Evolutionary conservation across 2,329 filamentous ascomycete genomes (phyloP), one percentile per base, ranked within the genome.

Genomic region (Epichloe typhina): DNA sequence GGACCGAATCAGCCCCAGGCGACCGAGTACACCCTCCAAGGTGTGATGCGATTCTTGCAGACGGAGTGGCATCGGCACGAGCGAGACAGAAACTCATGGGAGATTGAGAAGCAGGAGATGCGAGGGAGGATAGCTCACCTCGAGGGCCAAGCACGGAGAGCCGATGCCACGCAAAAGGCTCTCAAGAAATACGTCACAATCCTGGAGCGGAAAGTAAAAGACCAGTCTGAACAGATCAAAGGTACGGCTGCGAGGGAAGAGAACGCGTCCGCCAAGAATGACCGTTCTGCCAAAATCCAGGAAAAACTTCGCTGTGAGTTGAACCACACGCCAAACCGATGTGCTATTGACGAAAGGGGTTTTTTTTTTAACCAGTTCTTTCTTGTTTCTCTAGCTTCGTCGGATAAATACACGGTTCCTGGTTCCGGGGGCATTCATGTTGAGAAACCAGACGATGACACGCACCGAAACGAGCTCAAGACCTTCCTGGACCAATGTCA

Each of bases 11-110:
- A 77, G 57, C 77, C 76, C 41, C 74, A 75, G 59, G 76, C 76
- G 55, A 82, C 78, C 54, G 78, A 81, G 58, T 82, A 82, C 59
- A 82, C 78, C 6, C 66, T 82, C 38, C 78, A 82, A 67, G 78
- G 93, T 64, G 93, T 98, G 38, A 98, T 98, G 93, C 90, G 93
- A 69, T 98, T 98, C 67, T 81, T 98, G 39, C 93, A 98, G 72
- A 93, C 93, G 46, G 91, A 98, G 79, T 98, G 93, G 93, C 93
- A 98, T 70, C 85, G 88, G 59, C 91, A 98, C 68, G 93, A 98
- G 71, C 86, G 93, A 69, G 93, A 96, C 65, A 83, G 93, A 61
- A 98, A 98, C 70, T 84, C 89, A 38, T 98, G 93, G 93, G 93
- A 98, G 69, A 98, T 98, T 65, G 93, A 98, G 70, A 84, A 89